phyloP scores from a whole-genome alignment of 345 rosid species.

The Erucastrum elatum region DNA sequence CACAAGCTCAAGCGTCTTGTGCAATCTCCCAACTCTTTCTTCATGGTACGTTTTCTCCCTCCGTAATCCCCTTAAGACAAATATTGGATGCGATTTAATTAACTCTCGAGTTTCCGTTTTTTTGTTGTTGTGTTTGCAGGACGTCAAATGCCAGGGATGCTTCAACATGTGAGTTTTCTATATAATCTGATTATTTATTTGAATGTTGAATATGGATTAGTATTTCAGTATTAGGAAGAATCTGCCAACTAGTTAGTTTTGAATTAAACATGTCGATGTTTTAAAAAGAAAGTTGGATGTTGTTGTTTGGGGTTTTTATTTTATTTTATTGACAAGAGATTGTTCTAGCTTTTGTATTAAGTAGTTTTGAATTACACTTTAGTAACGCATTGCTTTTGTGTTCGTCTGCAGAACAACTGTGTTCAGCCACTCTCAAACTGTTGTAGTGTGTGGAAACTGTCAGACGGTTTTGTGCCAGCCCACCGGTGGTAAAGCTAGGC shows the following conservation, averaged over 20 bases:
- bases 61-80: not conserved
- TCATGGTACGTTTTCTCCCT: slow-evolving; percentile 40
- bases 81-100: not conserved
- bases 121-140: slow-evolving; percentile 26
- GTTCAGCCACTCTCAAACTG: slow-evolving; percentile 60
- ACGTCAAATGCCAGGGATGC: slow-evolving; percentile 56
- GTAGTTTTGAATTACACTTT: not conserved
- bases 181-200: not conserved
- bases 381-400: not conserved
- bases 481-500: slow-evolving; percentile 54
- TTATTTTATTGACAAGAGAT: not conserved
- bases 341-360: not conserved
- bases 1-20: slow-evolving; percentile 65
- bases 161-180: slow-evolving; percentile 43
- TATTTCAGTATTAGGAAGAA: not conserved
- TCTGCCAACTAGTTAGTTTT: not conserved
- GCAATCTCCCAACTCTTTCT: slow-evolving; percentile 56
- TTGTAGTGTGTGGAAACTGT: slow-evolving; percentile 57
- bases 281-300: not conserved
- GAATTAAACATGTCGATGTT: not conserved
- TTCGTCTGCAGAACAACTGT: slow-evolving; percentile 46
- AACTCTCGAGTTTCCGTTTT: not conserved
- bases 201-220: not conserved
- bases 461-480: slow-evolving; percentile 56
- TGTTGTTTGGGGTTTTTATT: not conserved